Base-by-base conservation (phyloP, 2,329 filamentous ascomycete species). In the Lecanoromycetidae sp. region DNA sequence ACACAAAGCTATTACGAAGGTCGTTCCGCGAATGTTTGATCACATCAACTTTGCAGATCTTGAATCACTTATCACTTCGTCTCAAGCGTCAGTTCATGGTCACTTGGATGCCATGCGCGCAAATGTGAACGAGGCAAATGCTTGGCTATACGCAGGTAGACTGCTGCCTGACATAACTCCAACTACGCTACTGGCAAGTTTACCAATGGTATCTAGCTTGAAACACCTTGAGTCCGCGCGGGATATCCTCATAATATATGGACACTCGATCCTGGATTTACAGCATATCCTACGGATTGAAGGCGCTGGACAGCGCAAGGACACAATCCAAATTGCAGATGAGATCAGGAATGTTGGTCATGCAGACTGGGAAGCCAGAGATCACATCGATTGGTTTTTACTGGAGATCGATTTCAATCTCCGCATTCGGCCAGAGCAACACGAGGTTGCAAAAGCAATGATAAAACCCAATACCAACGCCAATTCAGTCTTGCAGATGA, bases 371-470 rank as follows among this genome's bases (percentile, higher is more conserved):
- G 34, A 29, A 6, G 9, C 26, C 12, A 22, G n/a, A 33, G 20
- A 46, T 34, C 35, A 46, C 32, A 78, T 80, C 0, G 80, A 85
- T 20, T 77, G 68, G 50, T 62, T 86, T 0, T 61, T 87, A 0
- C 51, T 86, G 0, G 80, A 86, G 57, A 64, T 80, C 0, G 80
- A 86, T 44, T 76, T 69, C 27, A 70, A 71, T 0, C 66, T 86
- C 2, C 56, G 77, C 6, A 78, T 87, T 7, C 72, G 83, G 0
- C 56, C 66, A 0, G 71, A 76, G 0, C 80, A 86, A 55, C 66
- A 71, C 2, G 57, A 72, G 1, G 77, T 86, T 42, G 75, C 80
- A 0, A 37, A 49, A 0, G 57, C 71, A n/a, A 84, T 86, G 74
- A 71, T 68, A 39, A 45, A 2, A 40, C 44, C 42, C n/a, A 57